phyloP scores from a whole-genome alignment of 768 basidiomycete genomes.

The Phanerochaete carnosa region DNA sequence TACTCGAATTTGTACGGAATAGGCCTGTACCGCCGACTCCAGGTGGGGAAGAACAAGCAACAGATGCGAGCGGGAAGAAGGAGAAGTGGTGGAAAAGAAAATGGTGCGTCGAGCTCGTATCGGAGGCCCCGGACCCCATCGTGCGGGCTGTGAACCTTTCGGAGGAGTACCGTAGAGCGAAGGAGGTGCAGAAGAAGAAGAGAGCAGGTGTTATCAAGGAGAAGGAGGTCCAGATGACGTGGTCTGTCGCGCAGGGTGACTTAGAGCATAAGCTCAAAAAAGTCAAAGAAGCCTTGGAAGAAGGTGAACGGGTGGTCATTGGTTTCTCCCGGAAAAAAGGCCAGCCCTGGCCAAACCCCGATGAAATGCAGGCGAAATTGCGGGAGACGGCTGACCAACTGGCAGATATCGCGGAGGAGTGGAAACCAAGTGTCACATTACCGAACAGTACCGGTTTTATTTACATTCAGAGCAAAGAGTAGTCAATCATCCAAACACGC shows the following conservation, averaged over 20 bases:
- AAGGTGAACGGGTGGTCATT: slow-evolving; percentile 56
- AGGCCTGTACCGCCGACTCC: not conserved
- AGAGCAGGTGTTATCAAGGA: slow-evolving; percentile 27
- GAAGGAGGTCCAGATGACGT: slow-evolving; percentile 75
- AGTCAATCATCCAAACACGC: not conserved
- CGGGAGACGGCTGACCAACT: slow-evolving; percentile 40
- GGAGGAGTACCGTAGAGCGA: slow-evolving; percentile 36
- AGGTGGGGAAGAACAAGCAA: not conserved
- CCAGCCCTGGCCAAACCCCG: slow-evolving; percentile 30
- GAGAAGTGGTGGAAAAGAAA: slow-evolving; percentile 23
- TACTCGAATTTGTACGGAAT: slow-evolving; percentile 36
- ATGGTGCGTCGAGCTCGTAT: slow-evolving; percentile 49
- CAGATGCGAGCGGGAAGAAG: not conserved
- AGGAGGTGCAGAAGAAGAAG: slow-evolving; percentile 33
- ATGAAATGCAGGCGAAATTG: slow-evolving; percentile 43
- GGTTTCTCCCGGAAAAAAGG: slow-evolving; percentile 50
- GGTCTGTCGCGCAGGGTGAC: slow-evolving; percentile 59
- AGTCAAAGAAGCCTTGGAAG: slow-evolving; percentile 52
- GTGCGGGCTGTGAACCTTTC: slow-evolving; percentile 55
- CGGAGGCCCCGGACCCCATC: slow-evolving; percentile 46
- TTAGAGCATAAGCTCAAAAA: slow-evolving; percentile 63
- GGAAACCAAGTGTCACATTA: slow-evolving; percentile 41
- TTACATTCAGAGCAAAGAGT: slow-evolving; percentile 38
- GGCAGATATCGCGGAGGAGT: slow-evolving; percentile 50
- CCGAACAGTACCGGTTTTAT: slow-evolving; percentile 33